phyloP scores from a whole-genome alignment of 202 grass and related monocot genomes.

The Setaria viridis region DNA sequence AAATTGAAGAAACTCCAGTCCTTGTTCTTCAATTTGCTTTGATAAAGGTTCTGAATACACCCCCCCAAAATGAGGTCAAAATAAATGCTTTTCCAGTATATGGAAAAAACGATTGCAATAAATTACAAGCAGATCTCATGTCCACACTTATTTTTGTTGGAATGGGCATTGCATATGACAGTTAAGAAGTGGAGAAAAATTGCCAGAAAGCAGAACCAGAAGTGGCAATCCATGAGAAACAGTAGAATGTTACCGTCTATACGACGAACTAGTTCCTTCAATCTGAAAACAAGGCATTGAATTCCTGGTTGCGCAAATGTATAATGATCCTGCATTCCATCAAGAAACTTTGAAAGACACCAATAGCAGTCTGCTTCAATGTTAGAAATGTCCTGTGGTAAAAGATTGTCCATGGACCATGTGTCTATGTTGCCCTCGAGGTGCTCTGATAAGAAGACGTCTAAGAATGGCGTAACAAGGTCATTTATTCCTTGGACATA shows the following conservation, averaged over 20 bases:
- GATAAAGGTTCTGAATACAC: conserved; percentile 67
- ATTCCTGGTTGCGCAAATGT: conserved; percentile 96
- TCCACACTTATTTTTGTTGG: background rate
- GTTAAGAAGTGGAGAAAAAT: background rate
- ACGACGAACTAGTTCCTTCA: conserved; percentile 72
- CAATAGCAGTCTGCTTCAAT: conserved; percentile 95
- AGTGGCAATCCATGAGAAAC: background rate
- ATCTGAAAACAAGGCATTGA: conserved; percentile 76
- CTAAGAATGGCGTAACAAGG: conserved; percentile 81
- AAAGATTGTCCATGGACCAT: conserved; percentile 76
- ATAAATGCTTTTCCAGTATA: conserved; percentile 7
- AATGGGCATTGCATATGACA: background rate
- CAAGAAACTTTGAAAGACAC: conserved; percentile 93
- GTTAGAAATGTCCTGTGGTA: conserved; percentile 63
- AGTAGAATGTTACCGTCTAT: conserved; percentile 65
- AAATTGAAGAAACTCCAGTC: conserved; percentile 88
- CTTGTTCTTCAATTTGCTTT: conserved; percentile 83
- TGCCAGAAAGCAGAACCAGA: background rate
- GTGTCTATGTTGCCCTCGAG: conserved; percentile 80
- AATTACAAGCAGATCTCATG: background rate
- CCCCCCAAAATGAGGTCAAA: conserved; percentile 11
- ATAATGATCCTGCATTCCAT: conserved; percentile 95
- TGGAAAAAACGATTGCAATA: background rate
- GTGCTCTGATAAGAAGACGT: conserved; percentile 89
- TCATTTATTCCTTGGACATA: conserved; percentile 97